Conservation (phyloP, 805 yeast species). For the Hanseniaspora taiwanica region DNA sequence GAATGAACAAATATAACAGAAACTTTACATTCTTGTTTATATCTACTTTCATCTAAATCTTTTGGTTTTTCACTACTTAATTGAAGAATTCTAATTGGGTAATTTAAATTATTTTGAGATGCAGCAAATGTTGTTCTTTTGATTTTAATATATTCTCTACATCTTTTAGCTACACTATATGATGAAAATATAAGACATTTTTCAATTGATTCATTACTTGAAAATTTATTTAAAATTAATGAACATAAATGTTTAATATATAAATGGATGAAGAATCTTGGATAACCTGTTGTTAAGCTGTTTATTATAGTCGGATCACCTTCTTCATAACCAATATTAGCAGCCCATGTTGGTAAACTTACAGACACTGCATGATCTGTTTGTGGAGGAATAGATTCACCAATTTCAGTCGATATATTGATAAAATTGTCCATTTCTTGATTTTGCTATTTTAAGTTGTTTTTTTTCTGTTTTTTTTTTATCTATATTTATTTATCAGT, state of each 20-base stretch:
- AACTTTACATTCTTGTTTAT: slow-evolving; percentile 51
- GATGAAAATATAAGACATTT: slow-evolving; percentile 64
- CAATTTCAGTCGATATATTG: slow-evolving; percentile 33
- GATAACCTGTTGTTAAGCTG: slow-evolving; percentile 79
- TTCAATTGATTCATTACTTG: slow-evolving; percentile 27
- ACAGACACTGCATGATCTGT: slow-evolving; percentile 92
- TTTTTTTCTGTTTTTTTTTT: neutral
- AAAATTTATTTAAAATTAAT: slow-evolving; percentile 53
- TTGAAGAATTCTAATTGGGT: slow-evolving; percentile 50
- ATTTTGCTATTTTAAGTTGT: too few species aligned
- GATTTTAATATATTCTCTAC: slow-evolving; percentile 61
- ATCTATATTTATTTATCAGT: too few species aligned
- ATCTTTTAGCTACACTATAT: slow-evolving; percentile 65
- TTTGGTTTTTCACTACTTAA: slow-evolving; percentile 58
- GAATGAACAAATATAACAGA: slow-evolving; percentile 70
- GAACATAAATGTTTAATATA: slow-evolving; percentile 43
- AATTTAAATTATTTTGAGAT: slow-evolving; percentile 1
- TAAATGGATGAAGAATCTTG: slow-evolving; percentile 64
- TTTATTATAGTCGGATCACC: slow-evolving; percentile 70
- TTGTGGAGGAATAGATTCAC: slow-evolving; percentile 79
- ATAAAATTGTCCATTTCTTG: neutral
- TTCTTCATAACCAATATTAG: slow-evolving; percentile 85
- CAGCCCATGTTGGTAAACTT: slow-evolving; percentile 89
- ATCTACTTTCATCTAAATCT: slow-evolving; percentile 42
- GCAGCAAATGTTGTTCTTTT: slow-evolving; percentile 21